A percentile compares a stretch with the other conserved stretches of the same genome.
phyloP scores from a whole-genome alignment of 139 green algal species.

The Tetradesmus obliquus region DNA sequence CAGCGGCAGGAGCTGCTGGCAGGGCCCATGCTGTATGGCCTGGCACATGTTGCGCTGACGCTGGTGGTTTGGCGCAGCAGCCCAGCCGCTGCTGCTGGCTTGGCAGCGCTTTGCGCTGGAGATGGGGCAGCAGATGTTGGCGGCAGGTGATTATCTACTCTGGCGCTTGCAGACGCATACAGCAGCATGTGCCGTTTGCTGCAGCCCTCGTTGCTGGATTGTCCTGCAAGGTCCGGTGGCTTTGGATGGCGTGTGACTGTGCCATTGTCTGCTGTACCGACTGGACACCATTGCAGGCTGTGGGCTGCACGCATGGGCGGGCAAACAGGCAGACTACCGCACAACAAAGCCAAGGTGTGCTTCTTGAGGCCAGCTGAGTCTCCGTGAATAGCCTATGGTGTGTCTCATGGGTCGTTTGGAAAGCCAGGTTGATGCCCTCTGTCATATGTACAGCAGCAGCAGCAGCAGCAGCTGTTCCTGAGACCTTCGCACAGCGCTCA shows the following conservation, averaged over 20 bases:
- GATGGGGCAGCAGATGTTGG: conserved; percentile 23
- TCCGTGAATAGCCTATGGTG: too few relatives aligned
- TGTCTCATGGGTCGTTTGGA: too few relatives aligned
- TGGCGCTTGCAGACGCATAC: background rate
- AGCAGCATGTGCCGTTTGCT: background rate
- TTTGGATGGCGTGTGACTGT: too few relatives aligned
- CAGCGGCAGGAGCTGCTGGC: conserved; percentile 19
- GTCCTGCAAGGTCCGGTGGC: too few relatives aligned
- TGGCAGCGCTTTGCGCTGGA: conserved; percentile 30
- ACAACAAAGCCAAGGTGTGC: conserved; percentile 5
- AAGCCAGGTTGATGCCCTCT: too few relatives aligned
- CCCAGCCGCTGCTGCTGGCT: conserved; percentile 6
- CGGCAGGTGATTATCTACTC: background rate
- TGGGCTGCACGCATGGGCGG: background rate
- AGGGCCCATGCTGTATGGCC: conserved; percentile 23
- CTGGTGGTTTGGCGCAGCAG: conserved; percentile 7
- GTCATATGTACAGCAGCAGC: too few relatives aligned
- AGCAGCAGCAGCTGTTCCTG: too few relatives aligned
- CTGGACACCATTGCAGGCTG: background rate
- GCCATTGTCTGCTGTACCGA: background rate
- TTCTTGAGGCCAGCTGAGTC: background rate
- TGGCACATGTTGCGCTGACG: conserved; percentile 27
- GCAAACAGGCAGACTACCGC: background rate
- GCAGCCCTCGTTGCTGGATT: too few relatives aligned
- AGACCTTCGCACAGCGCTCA: too few relatives aligned